Evolutionary conservation across 164 flowering plant genomes (phyloP).

Genomic region (Vitis riparia): DNA sequence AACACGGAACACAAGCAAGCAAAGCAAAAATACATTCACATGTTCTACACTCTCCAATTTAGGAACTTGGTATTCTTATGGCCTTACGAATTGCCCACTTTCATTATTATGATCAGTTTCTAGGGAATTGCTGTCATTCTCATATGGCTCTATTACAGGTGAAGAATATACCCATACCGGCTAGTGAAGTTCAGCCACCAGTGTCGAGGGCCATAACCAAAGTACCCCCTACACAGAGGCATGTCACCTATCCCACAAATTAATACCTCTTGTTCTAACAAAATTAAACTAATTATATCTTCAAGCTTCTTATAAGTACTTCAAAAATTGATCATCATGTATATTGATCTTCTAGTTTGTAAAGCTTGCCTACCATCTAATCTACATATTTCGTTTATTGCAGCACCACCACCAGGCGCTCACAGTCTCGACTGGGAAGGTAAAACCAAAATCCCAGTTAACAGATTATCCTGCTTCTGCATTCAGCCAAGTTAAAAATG

Average conservation of each 20-base stretch:
- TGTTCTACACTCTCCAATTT: conserved; percentile 78
- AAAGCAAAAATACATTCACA: conserved; percentile 78
- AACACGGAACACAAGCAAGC: conserved; percentile 76
- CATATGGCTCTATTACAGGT: conserved; percentile 10
- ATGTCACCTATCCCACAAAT: conserved; percentile 1
- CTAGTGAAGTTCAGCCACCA: conserved; percentile 15
- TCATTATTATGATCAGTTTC: too few relatives aligned
- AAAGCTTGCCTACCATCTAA: too few relatives aligned
- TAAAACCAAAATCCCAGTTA: neutral
- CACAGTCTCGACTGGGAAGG: conserved; percentile 25
- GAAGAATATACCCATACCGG: conserved; percentile 25
- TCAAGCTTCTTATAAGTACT: too few relatives aligned
- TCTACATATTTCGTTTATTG: neutral
- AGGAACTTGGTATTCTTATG: conserved; percentile 52
- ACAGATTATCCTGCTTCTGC: neutral
- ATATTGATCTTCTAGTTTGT: too few relatives aligned
- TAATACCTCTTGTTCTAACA: neutral
- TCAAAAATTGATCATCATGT: too few relatives aligned
- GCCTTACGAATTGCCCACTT: neutral
- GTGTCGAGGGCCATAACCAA: conserved; percentile 9
- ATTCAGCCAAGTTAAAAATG: neutral
- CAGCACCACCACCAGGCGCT: conserved; percentile 19
- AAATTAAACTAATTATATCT: too few relatives aligned
- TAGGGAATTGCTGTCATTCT: neutral
- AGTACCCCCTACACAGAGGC: conserved; percentile 12